Conservation (phyloP, 202 grass and related monocot species). For the Carex arenaria region DNA sequence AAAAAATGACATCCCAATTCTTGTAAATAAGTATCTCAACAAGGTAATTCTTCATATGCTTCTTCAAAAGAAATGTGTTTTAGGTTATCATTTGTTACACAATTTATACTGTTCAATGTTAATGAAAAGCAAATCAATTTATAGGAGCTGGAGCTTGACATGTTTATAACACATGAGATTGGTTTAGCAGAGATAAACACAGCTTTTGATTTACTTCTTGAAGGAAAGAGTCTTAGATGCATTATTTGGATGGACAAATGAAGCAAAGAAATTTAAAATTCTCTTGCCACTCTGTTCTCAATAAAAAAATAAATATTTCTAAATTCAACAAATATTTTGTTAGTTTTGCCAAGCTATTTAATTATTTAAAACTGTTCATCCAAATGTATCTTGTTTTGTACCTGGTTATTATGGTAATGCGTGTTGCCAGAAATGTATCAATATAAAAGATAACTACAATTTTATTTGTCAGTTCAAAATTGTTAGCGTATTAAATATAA, state of each 20-base stretch:
- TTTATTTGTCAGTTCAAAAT: neutral
- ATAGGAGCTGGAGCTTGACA: constrained; percentile 61
- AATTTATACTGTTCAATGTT: neutral
- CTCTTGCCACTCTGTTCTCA: neutral
- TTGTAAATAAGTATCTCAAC: constrained; percentile 44
- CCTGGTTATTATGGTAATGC: neutral
- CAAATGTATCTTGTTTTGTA: neutral
- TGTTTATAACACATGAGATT: constrained; percentile 54
- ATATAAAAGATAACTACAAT: neutral
- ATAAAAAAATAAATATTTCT: neutral
- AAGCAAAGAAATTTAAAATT: neutral
- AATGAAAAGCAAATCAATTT: neutral
- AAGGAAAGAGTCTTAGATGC: constrained; percentile 64
- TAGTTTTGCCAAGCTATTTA: too few relatives aligned
- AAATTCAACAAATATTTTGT: neutral
- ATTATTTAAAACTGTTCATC: too few relatives aligned
- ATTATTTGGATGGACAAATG: constrained; percentile 57
- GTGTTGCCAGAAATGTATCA: neutral
- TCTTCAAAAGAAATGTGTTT: neutral
- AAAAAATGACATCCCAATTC: constrained; percentile 61
- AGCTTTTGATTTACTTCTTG: constrained; percentile 47
- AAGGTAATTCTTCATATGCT: constrained; percentile 28
- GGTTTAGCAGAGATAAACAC: constrained; percentile 55
- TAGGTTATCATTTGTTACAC: neutral
- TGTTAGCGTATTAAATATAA: neutral